phyloP scores from a whole-genome alignment of 73 alveolate species.

The Breviolum minutum region DNA sequence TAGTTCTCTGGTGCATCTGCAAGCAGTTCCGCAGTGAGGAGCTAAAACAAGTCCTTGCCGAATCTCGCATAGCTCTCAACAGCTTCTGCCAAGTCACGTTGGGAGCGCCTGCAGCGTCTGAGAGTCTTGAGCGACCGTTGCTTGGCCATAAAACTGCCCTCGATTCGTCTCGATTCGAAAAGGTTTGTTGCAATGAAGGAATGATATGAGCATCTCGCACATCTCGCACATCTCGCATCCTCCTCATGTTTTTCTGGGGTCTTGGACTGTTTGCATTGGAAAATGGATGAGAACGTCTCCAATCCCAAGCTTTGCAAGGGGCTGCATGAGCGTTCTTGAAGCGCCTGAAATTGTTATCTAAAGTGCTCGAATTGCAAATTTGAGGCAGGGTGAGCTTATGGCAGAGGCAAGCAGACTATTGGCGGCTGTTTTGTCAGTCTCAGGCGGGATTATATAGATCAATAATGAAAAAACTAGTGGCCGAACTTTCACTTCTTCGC shows the following conservation, averaged over 20 bases:
- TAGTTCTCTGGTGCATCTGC: background rate
- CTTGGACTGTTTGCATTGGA: no score
- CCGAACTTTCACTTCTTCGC: no score
- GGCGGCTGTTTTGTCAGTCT: conserved; percentile 62
- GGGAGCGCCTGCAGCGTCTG: conserved; percentile 41
- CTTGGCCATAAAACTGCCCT: background rate
- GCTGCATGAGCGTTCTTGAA: background rate
- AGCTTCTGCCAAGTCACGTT: conserved; percentile 3
- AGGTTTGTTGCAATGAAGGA: no score
- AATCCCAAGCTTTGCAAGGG: background rate
- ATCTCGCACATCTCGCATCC: no score
- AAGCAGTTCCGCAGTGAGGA: background rate
- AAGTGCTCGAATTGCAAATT: no score
- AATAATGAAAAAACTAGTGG: no score
- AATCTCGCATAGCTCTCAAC: conserved; percentile 41
- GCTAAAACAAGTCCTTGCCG: conserved; percentile 59
- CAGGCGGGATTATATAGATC: conserved; percentile 10
- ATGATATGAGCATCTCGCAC: no score
- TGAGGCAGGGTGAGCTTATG: conserved; percentile 74
- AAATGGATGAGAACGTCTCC: background rate
- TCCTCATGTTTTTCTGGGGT: no score
- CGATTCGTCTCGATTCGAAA: no score
- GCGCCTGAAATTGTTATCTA: background rate
- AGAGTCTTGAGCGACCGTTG: conserved; percentile 75
- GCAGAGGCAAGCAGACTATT: conserved; percentile 91